Percentiles rank a stretch among this genome's conserved stretches.
Conservation (phyloP, 805 yeast species). For the Spathaspora sp. region DNA sequence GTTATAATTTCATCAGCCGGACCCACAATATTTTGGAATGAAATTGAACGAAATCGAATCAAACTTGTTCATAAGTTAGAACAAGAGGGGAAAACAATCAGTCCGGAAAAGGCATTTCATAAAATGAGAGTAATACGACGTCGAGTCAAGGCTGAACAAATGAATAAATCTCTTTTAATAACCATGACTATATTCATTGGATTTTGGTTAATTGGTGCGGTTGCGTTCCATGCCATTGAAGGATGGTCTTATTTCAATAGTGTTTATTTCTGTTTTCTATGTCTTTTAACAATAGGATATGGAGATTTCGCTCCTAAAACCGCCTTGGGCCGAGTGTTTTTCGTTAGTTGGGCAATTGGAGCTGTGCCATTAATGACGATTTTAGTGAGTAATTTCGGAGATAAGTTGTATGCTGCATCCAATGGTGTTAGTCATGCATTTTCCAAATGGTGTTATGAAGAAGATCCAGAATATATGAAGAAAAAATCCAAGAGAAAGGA, state of each 20-base stretch:
- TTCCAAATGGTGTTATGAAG: slow-evolving; percentile 5
- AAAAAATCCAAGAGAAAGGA: slow-evolving; percentile 3
- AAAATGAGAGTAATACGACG: slow-evolving; percentile 51
- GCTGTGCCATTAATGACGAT: slow-evolving; percentile 90
- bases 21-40: slow-evolving; percentile 65
- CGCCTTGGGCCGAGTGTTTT: slow-evolving; percentile 67
- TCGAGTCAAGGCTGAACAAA: slow-evolving; percentile 37
- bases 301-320: slow-evolving; percentile 69
- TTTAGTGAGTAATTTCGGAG: slow-evolving; percentile 69
- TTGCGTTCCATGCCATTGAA: slow-evolving; percentile 57
- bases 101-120: slow-evolving; percentile 49
- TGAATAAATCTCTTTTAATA: slow-evolving; percentile 31
- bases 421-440: slow-evolving; percentile 8
- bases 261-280: slow-evolving; percentile 72
- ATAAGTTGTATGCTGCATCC: slow-evolving; percentile 41
- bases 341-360: slow-evolving; percentile 73
- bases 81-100: slow-evolving; percentile 15
- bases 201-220: slow-evolving; percentile 75
- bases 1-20: slow-evolving; percentile 59
- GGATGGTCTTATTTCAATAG: slow-evolving; percentile 69
- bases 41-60: slow-evolving; percentile 50
- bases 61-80: slow-evolving; percentile 17
- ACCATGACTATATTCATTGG: slow-evolving; percentile 44
- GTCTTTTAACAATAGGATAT: slow-evolving; percentile 80
- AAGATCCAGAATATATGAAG: slow-evolving; percentile 4